phyloP scores from a whole-genome alignment of 2,329 filamentous ascomycete genomes.

The Paecilomyces formosus region DNA sequence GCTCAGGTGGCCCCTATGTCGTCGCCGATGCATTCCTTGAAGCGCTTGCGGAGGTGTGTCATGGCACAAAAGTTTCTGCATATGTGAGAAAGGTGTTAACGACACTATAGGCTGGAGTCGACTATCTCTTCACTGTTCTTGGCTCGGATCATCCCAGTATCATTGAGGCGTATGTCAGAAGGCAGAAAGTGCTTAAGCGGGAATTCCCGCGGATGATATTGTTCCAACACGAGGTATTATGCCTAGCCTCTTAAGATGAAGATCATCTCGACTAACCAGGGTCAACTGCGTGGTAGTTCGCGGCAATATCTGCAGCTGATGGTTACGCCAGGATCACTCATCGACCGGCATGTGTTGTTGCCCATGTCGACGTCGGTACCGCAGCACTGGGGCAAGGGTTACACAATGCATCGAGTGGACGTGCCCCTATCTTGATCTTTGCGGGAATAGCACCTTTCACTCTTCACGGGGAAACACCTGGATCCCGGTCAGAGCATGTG shows the following conservation, averaged over 20 bases:
- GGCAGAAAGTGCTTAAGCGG: slow-evolving; percentile 7
- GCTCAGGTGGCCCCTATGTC: slow-evolving; percentile 2
- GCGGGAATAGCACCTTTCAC: slow-evolving; percentile 69
- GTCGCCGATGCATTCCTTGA: slow-evolving; percentile 12
- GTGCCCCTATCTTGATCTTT: slow-evolving; percentile 66
- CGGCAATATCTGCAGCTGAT: slow-evolving; percentile 11
- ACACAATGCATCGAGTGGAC: slow-evolving; percentile 66
- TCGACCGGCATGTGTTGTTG: slow-evolving; percentile 50
- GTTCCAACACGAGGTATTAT: slow-evolving; percentile 10
- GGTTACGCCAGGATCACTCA: slow-evolving; percentile 10
- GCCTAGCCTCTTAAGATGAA: not conserved
- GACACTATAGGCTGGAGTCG: slow-evolving; percentile 6
- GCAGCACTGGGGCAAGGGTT: slow-evolving; percentile 69
- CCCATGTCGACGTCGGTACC: slow-evolving; percentile 73
- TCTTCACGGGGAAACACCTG: slow-evolving; percentile 63
- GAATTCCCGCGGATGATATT: slow-evolving; percentile 10
- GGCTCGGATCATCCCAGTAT: slow-evolving; percentile 12
- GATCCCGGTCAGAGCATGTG: slow-evolving; percentile 69
- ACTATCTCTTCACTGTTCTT: slow-evolving; percentile 10
- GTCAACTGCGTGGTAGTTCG: slow-evolving; percentile 6
- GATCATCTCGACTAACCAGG: not conserved
- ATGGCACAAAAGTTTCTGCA: not conserved
- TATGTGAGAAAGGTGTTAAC: slow-evolving; percentile 1
- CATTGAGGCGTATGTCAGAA: slow-evolving; percentile 11
- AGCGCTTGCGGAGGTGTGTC: slow-evolving; percentile 9